A percentile compares a stretch with the other conserved stretches of the same genome.
These are phyloP conservation scores for Xerocomus minutiporus DNA, from an alignment of 1,284 basidiomycete species.

Conservation along the genomic window DNA sequence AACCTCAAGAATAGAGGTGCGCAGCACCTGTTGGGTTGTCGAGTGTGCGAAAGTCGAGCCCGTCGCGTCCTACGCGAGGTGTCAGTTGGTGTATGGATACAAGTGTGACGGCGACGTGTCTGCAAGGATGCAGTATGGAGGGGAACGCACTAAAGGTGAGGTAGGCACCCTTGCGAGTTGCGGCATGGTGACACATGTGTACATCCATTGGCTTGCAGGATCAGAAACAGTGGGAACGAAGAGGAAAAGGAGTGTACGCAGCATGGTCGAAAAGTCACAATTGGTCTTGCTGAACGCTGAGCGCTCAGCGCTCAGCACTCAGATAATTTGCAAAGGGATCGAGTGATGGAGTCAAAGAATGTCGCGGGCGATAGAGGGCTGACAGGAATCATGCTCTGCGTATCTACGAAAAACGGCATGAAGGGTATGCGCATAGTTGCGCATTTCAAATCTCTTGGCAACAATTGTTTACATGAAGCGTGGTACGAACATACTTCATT, in stretches of 20 bases:
- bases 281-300: not conserved
- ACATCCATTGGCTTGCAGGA: not conserved
- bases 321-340: not conserved
- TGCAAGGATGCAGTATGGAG: not conserved
- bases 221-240: not conserved
- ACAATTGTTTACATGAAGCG: not conserved
- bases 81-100: not conserved
- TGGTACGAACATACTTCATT: not conserved
- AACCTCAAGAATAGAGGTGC: too few species aligned
- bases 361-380: too few species aligned
- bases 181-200: not conserved
- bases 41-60: not conserved
- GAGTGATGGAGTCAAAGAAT: too few species aligned
- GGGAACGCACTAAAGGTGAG: not conserved
- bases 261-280: not conserved
- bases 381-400: too few species aligned
- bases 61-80: not conserved
- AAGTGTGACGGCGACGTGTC: not conserved
- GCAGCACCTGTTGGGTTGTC: not conserved
- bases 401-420: too few species aligned
- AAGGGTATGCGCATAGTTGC: too few species aligned
- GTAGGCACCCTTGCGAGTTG: not conserved
- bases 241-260: not conserved
- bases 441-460: not conserved
- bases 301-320: not conserved